Percentiles rank a stretch among this genome's conserved stretches.
phyloP scores from a whole-genome alignment of 441 rosid species.

The Erysimum pusillum region DNA sequence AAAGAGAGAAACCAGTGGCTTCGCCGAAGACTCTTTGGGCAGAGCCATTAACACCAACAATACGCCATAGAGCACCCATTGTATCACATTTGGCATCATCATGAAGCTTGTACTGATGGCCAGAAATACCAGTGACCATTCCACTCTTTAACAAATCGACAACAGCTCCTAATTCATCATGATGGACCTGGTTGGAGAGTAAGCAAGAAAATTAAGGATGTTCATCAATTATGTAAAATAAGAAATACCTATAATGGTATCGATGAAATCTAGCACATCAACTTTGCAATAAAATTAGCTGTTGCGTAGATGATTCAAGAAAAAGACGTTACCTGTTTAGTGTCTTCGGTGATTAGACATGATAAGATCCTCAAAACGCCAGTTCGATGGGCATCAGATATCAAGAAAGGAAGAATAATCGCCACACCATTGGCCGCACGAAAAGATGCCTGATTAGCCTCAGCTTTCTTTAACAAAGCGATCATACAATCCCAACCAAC shows the following conservation, averaged over 20 bases:
- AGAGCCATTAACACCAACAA: slow-evolving; percentile 84
- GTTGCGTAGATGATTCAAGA: slow-evolving; percentile 8
- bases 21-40: slow-evolving; percentile 98
- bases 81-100: slow-evolving; percentile 97
- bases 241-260: slow-evolving; percentile 13
- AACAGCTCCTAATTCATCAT: slow-evolving; percentile 92
- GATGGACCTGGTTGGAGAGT: slow-evolving; percentile 74
- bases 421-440: slow-evolving; percentile 92
- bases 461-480: slow-evolving; percentile 96
- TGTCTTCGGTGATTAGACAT: slow-evolving; percentile 96
- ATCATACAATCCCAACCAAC: slow-evolving; percentile 99
- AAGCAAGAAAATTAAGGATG: slow-evolving; percentile 31
- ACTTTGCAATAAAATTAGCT: slow-evolving; percentile 1
- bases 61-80: slow-evolving; percentile 99
- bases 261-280: slow-evolving; percentile 13
- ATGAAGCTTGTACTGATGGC: slow-evolving; percentile 92
- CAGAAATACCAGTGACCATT: slow-evolving; percentile 92
- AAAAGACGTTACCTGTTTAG: slow-evolving; percentile 67
- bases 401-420: slow-evolving; percentile 90
- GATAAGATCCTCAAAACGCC: slow-evolving; percentile 95
- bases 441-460: slow-evolving; percentile 89
- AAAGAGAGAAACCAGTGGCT: slow-evolving; percentile 98
- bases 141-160: slow-evolving; percentile 99
- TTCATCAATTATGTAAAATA: slow-evolving; percentile 14
- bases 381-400: slow-evolving; percentile 81